A percentile compares a stretch with the other conserved stretches of the same genome.
Evolutionary conservation across 2,329 filamentous ascomycete genomes (phyloP).

Genomic region (Diaporthe vaccinii): DNA sequence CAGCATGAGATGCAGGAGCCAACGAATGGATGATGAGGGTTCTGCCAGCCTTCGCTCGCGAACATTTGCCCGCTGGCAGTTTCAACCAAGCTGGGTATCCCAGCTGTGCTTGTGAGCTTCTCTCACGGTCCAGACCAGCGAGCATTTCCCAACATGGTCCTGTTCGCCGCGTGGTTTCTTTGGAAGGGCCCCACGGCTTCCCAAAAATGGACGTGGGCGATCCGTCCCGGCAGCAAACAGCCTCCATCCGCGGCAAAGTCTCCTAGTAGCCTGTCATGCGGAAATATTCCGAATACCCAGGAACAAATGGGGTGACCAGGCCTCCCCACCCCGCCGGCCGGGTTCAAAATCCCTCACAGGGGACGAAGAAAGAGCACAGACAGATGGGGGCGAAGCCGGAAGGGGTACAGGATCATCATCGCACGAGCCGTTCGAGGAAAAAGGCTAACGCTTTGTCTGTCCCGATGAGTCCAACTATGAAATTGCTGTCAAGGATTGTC

Average conservation of each 20-base stretch:
- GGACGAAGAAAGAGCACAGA: background rate
- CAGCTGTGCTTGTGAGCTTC: background rate
- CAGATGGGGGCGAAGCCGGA: constrained; percentile 10
- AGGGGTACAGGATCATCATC: background rate
- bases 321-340: background rate
- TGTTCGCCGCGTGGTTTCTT: background rate
- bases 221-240: constrained; percentile 7
- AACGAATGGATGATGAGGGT: background rate
- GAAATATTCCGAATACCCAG: constrained; percentile 15
- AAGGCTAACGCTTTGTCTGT: background rate
- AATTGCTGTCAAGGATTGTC: background rate
- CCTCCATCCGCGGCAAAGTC: background rate
- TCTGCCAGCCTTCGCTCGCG: background rate
- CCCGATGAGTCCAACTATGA: background rate
- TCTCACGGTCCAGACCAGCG: background rate
- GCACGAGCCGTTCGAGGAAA: constrained; percentile 4
- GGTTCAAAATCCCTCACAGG: background rate
- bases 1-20: background rate
- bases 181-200: background rate
- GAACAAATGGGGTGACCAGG: background rate
- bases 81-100: background rate
- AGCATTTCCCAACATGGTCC: background rate
- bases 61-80: background rate
- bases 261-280: background rate
- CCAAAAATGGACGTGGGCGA: background rate